A percentile compares a stretch with the other conserved stretches of the same genome.
phyloP scores from a whole-genome alignment of 2,329 filamentous ascomycete genomes.

The Decorospora gaudefroyi region DNA sequence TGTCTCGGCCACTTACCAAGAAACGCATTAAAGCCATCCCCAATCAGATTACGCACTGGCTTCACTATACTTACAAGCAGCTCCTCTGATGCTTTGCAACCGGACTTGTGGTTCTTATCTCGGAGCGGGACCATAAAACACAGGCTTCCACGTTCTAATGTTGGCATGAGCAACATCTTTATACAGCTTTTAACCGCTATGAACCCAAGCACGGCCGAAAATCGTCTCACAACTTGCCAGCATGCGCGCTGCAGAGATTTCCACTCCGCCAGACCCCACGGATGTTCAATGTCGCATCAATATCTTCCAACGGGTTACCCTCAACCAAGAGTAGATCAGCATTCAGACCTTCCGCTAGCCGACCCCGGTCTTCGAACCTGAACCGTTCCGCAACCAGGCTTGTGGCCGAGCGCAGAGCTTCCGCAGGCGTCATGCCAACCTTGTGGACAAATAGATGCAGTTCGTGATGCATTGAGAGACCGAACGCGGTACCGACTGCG shows the following conservation, averaged over 20 bases:
- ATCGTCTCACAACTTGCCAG: conserved; percentile 17
- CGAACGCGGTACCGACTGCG: conserved; percentile 52
- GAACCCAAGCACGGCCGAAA: neutral
- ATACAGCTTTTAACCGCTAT: neutral
- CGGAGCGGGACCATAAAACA: no score
- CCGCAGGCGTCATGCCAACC: conserved; percentile 50
- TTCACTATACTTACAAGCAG: no score
- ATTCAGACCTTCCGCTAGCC: conserved; percentile 47
- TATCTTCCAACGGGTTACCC: conserved; percentile 51
- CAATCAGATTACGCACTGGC: conserved; percentile 26
- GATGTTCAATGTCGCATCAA: conserved; percentile 49
- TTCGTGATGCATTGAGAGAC: conserved; percentile 52
- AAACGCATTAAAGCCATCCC: conserved; percentile 38
- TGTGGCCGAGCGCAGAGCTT: conserved; percentile 51
- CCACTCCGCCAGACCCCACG: conserved; percentile 54
- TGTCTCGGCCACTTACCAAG: conserved; percentile 36
- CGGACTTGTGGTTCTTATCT: no score
- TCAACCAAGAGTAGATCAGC: conserved; percentile 53
- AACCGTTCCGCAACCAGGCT: conserved; percentile 49
- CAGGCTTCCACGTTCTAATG: no score
- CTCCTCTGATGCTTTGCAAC: no score
- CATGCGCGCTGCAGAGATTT: conserved; percentile 33
- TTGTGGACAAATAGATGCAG: conserved; percentile 50
- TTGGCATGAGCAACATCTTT: neutral
- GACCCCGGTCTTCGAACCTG: conserved; percentile 49